Conservation (phyloP, 2,329 filamentous ascomycete genomes). For the Verticillium tricorpus region DNA sequence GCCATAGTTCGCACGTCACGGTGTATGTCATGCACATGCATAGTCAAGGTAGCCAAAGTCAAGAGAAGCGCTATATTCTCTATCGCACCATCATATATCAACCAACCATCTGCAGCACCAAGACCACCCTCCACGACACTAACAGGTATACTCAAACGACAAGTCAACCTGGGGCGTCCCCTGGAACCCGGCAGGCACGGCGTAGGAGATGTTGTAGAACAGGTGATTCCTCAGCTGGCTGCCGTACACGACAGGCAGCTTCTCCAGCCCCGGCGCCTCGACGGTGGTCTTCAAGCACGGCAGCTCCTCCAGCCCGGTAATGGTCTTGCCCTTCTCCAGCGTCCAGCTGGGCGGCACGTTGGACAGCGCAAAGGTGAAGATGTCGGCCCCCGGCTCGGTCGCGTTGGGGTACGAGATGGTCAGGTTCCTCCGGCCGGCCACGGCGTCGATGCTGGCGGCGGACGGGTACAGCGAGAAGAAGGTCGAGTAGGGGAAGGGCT, state of each 20-base stretch:
- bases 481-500: constrained; percentile 31
- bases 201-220: constrained; percentile 42
- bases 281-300: constrained; percentile 35
- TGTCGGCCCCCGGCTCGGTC: constrained; percentile 30
- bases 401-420: constrained; percentile 33
- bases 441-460: constrained; percentile 34
- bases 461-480: constrained; percentile 37
- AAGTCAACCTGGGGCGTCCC: constrained; percentile 32
- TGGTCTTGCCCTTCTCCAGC: constrained; percentile 20
- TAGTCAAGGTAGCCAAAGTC: too few species aligned
- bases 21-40: too few species aligned
- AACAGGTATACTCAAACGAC: constrained; percentile 23
- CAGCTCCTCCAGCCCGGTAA: constrained; percentile 26
- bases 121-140: too few species aligned
- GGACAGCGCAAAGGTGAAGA: constrained; percentile 33
- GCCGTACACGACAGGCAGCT: constrained; percentile 30
- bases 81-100: too few species aligned
- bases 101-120: too few species aligned
- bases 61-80: too few species aligned
- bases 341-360: constrained; percentile 34
- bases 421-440: constrained; percentile 27
- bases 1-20: too few species aligned
- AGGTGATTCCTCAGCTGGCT: constrained; percentile 32
- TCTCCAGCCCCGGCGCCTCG: constrained; percentile 28
- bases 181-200: constrained; percentile 31